Conservation (phyloP, 345 rosid genomes). For the Populus davidiana region DNA sequence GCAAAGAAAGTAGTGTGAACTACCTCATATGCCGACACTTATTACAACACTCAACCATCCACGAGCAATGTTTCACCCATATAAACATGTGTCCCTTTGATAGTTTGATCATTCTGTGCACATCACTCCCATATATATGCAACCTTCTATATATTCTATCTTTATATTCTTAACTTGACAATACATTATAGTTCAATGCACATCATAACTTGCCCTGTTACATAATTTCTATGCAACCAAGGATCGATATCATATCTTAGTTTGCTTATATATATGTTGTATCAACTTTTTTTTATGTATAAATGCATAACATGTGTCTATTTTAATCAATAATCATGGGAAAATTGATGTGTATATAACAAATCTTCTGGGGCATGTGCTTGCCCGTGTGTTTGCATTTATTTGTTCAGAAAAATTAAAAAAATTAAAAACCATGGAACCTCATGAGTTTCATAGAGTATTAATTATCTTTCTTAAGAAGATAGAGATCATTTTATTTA, state of each 20-base stretch:
- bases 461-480: background rate
- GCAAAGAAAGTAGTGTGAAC: conserved; percentile 11
- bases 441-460: background rate
- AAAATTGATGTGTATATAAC: background rate
- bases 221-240: too few species aligned
- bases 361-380: background rate
- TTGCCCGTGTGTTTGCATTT: background rate
- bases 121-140: background rate
- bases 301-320: background rate
- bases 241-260: too few species aligned
- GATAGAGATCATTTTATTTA: background rate
- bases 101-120: background rate
- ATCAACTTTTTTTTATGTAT: too few species aligned
- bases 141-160: background rate
- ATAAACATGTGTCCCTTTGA: background rate
- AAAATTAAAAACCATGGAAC: background rate
- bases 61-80: background rate
- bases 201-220: background rate
- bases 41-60: conserved; percentile 9
- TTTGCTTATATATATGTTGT: too few species aligned
- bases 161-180: background rate
- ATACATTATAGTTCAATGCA: background rate
- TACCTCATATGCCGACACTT: conserved; percentile 9
- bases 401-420: background rate
- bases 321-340: background rate